A percentile compares a stretch with the other conserved stretches of the same genome.
phyloP scores from a whole-genome alignment of 495 filamentous ascomycete genomes.

The Aspergillus steynii region DNA sequence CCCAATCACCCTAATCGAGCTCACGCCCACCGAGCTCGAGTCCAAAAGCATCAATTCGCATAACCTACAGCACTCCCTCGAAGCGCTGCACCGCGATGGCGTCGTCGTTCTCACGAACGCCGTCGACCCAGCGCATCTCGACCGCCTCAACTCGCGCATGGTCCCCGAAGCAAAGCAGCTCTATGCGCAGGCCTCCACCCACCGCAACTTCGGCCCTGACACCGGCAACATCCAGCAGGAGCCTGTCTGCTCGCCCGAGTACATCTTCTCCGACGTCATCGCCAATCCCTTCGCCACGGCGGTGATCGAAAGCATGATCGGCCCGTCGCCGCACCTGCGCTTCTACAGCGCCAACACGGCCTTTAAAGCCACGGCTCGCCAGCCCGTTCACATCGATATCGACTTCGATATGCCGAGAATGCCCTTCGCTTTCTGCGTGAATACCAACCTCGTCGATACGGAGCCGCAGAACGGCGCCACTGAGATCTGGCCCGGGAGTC shows the following conservation, averaged over 20 bases:
- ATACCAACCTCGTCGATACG: constrained; percentile 27
- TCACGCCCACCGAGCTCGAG: constrained; percentile 20
- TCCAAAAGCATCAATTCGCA: constrained; percentile 28
- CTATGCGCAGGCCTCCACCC: constrained; percentile 37
- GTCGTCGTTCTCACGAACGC: constrained; percentile 52
- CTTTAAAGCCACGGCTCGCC: constrained; percentile 38
- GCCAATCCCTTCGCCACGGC: constrained; percentile 51
- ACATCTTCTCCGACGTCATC: constrained; percentile 43
- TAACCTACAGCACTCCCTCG: constrained; percentile 51
- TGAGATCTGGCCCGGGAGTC: constrained; percentile 47
- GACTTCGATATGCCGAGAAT: constrained; percentile 51
- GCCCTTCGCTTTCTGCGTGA: constrained; percentile 24
- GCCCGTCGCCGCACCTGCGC: constrained; percentile 46
- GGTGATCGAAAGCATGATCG: constrained; percentile 49
- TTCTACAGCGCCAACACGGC: constrained; percentile 58
- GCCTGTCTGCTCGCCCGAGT: constrained; percentile 41
- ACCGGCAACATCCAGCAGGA: constrained; percentile 58
- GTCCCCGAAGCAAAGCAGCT: constrained; percentile 47
- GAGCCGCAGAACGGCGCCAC: constrained; percentile 40
- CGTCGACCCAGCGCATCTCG: constrained; percentile 41
- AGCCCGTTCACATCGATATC: constrained; percentile 57
- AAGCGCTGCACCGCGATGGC: constrained; percentile 51
- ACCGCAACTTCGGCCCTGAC: constrained; percentile 51
- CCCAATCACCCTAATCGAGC: background rate
- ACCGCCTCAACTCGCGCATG: constrained; percentile 54